Percentiles rank a stretch among this genome's conserved stretches.
Conservation (phyloP, 2,329 filamentous ascomycete genomes). For the Macrophomina tecta region DNA sequence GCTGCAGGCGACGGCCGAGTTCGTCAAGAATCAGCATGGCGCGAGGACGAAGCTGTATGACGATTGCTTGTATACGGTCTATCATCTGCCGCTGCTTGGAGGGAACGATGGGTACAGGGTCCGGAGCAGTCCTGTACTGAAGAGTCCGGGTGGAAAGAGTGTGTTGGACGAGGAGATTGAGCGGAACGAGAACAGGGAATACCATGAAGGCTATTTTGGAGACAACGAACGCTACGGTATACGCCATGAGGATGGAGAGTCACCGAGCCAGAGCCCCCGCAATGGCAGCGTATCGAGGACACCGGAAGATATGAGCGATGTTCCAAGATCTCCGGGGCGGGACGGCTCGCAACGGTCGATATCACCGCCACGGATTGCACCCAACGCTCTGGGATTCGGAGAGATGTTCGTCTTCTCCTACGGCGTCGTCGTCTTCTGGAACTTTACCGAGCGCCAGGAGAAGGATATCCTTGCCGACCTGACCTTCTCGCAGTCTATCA, state of each 20-base stretch:
- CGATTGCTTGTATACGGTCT: constrained; percentile 94
- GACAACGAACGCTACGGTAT: constrained; percentile 67
- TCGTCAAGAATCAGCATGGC: constrained; percentile 84
- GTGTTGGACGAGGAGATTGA: constrained; percentile 96
- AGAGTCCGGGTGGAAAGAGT: constrained; percentile 90
- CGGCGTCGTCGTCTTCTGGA: constrained; percentile 98
- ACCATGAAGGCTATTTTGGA: constrained; percentile 89
- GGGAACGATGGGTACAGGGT: constrained; percentile 87
- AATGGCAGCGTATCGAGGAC: constrained; percentile 29
- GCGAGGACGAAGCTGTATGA: constrained; percentile 97
- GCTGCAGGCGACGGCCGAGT: constrained; percentile 84
- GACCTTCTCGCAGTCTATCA: constrained; percentile 79
- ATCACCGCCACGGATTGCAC: constrained; percentile 61
- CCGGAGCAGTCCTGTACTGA: constrained; percentile 87
- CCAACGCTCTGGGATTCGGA: constrained; percentile 79
- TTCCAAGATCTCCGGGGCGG: constrained; percentile 21
- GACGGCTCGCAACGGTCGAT: constrained; percentile 27
- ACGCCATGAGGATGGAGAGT: constrained; percentile 39
- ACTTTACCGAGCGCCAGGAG: constrained; percentile 94
- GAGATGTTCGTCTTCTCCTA: constrained; percentile 99
- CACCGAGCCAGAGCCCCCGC: constrained; percentile 35
- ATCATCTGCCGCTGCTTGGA: constrained; percentile 86
- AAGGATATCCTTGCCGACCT: constrained; percentile 95
- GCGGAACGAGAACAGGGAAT: constrained; percentile 84
- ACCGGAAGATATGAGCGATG: constrained; percentile 27